Base-by-base conservation (phyloP, 2,329 filamentous ascomycete genomes). In the Trichoderma simmonsii region DNA sequence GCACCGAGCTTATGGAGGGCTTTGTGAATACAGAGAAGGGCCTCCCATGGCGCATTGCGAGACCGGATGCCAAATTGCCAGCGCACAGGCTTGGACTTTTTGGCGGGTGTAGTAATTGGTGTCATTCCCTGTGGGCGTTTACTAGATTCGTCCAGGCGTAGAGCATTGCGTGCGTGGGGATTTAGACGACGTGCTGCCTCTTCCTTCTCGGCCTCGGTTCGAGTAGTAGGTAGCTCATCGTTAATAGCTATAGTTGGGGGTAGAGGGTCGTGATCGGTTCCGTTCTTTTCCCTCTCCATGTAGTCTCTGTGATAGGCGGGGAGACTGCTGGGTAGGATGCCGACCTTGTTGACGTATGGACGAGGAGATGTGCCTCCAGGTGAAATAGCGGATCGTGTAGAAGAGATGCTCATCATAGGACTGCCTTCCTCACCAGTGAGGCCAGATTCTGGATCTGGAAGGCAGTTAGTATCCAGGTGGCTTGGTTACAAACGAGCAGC, bases 41-140 rank as follows among this genome's bases (percentile, higher is more conserved):
- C 96, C 81, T 99, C 96, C 77, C 95, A 94, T 0, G 96, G 96
- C 71, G 94, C 92, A 78, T 98, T 99, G 63, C 96, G 90, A 60
- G 94, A 97, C 48, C 96, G 90, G 73, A 99, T 99, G 71, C 96
- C 96, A 79, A 99, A 99, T 80, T 99, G 96, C 96, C 96, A 99
- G 75, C 95, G 93, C 18, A 95, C 93, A 1, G 92, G 92, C 78
- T 93, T 94, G 6, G 86, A 83, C 80, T 93, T 94, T 84, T 93
- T 94, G 21, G 57, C 67, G 4, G 85, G 81, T 3, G 90, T 89
- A 66, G 86, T 83, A 62, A 90, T 87, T 0, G 89, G 89, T 3
- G 89, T 91, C 83, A 91, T 86, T 24, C 86, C 86, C 71, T 90
- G 87, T 4, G 89, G 89, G 48, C 88, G 85, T 74, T 83, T 88